These are phyloP conservation scores for Groenewaldozyma tartarivorans DNA, from an alignment of 805 yeast genomes.

Conservation along the genomic window DNA sequence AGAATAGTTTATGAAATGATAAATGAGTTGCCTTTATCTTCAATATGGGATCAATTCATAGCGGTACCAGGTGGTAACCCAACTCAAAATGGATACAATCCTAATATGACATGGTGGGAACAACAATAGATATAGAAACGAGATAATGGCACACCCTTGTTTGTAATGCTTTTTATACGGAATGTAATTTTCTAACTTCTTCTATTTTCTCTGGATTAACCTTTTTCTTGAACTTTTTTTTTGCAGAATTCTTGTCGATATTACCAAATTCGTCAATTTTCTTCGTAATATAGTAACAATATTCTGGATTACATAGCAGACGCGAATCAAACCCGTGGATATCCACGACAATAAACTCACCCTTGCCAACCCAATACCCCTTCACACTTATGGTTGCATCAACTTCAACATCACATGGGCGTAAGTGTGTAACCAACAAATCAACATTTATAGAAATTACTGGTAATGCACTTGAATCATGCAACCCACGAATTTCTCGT, in stretches of 20 bases:
- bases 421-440: too few species aligned
- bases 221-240: neutral
- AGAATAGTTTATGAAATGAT: slow-evolving; percentile 26
- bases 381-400: slow-evolving; percentile 2
- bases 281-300: neutral
- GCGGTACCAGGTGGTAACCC: neutral
- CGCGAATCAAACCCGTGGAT: neutral
- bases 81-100: neutral
- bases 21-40: slow-evolving; percentile 24
- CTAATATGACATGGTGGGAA: neutral
- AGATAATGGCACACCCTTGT: neutral
- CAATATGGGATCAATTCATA: slow-evolving; percentile 28
- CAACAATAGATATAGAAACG: neutral
- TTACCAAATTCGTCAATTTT: neutral
- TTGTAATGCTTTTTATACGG: neutral
- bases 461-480: too few species aligned
- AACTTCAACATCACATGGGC: too few species aligned
- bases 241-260: neutral
- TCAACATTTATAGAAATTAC: too few species aligned
- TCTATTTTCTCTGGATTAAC: too few species aligned
- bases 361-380: slow-evolving; percentile 2
- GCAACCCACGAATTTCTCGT: too few species aligned
- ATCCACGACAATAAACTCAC: neutral
- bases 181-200: neutral
- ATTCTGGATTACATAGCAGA: neutral